phyloP scores from a whole-genome alignment of 2,329 filamentous ascomycete genomes.

The Calonectria leucothoes region DNA sequence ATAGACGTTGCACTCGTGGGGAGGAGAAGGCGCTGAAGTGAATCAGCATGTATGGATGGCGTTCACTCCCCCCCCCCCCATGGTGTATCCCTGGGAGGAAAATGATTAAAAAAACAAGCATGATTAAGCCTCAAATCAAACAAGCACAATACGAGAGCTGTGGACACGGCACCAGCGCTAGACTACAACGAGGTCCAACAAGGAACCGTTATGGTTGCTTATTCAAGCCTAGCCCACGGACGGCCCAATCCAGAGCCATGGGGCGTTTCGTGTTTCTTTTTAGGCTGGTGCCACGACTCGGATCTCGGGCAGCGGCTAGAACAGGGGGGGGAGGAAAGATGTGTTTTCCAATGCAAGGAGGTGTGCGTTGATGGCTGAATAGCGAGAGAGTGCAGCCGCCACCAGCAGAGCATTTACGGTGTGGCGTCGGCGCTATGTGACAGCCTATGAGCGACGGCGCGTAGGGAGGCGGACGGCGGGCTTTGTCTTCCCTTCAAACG shows the following conservation, averaged over 20 bases:
- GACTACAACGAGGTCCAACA: neutral
- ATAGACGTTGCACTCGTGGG: neutral
- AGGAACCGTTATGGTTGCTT: neutral
- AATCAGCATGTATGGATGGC: neutral
- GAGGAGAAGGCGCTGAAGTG: neutral
- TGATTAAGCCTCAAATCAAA: slow-evolving; percentile 7
- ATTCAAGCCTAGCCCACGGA: neutral
- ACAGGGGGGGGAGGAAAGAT: neutral
- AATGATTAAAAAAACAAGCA: slow-evolving; percentile 7
- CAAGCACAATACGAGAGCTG: neutral
- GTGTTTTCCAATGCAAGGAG: too few relatives aligned
- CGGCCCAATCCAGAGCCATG: neutral
- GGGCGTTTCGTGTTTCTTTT: neutral
- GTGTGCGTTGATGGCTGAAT: too few relatives aligned
- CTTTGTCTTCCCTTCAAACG: neutral
- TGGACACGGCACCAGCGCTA: neutral
- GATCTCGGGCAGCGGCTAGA: neutral
- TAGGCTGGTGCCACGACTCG: neutral
- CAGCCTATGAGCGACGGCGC: neutral
- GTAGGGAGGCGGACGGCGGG: neutral
- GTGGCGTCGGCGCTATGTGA: neutral
- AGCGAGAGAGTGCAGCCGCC: too few relatives aligned
- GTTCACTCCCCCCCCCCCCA: too few relatives aligned
- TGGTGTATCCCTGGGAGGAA: neutral
- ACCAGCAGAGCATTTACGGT: neutral